Evolutionary conservation across 2,329 filamentous ascomycete species (phyloP).

Genomic region (Ophiostoma australiae): DNA sequence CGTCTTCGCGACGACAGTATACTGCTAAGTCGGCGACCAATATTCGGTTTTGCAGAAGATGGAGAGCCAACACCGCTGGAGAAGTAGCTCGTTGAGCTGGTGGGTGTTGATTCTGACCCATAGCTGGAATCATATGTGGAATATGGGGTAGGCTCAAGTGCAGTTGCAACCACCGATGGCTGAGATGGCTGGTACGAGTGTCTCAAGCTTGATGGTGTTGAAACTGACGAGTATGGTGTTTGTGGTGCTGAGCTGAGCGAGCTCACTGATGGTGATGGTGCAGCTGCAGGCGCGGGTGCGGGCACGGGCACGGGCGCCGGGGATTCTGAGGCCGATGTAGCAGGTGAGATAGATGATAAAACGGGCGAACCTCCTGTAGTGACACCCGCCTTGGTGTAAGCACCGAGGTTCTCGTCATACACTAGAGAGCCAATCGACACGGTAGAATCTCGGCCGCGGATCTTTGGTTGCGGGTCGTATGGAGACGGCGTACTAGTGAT

Average conservation of each 20-base stretch:
- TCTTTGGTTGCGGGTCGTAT: slow-evolving; percentile 15
- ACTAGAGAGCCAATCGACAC: slow-evolving; percentile 38
- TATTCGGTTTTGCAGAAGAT: background rate
- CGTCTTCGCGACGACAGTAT: slow-evolving; percentile 20
- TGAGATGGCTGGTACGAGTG: background rate
- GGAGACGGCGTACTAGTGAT: background rate
- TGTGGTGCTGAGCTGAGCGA: background rate
- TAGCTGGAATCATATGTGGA: slow-evolving; percentile 21
- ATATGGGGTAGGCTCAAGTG: slow-evolving; percentile 18
- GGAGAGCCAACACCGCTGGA: background rate
- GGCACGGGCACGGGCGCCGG: background rate
- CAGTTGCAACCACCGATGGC: background rate
- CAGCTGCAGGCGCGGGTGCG: background rate
- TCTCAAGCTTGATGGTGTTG: slow-evolving; percentile 12
- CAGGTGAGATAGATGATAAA: background rate
- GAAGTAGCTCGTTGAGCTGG: slow-evolving; percentile 9
- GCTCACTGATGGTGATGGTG: background rate
- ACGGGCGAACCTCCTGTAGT: slow-evolving; percentile 2
- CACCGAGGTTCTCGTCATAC: slow-evolving; percentile 19
- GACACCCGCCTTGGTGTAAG: slow-evolving; percentile 16
- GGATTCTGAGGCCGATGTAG: background rate
- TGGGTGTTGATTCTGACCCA: slow-evolving; percentile 4
- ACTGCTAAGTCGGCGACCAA: slow-evolving; percentile 19
- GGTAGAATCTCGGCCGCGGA: slow-evolving; percentile 38
- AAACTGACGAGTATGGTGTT: background rate